Conservation (phyloP, 768 basidiomycete genomes). For the Trametes villosa region DNA sequence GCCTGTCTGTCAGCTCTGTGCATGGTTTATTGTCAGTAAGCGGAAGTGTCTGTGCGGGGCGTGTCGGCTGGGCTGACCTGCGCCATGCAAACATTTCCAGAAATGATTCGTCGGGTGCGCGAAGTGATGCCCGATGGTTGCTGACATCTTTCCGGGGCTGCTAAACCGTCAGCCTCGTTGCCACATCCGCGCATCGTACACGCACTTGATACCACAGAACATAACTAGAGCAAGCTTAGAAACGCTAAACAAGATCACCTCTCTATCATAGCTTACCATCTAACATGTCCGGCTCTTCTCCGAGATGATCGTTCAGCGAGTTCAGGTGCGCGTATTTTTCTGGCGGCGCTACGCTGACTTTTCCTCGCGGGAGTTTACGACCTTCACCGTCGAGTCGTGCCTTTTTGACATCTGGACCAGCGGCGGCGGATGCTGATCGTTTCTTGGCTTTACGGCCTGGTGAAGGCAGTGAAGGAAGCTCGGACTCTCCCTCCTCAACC, state of each 20-base stretch:
- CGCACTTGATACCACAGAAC: constrained; percentile 87
- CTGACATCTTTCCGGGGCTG: constrained; percentile 75
- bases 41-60: not conserved
- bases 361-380: constrained; percentile 27
- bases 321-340: constrained; percentile 57
- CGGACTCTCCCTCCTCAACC: constrained; percentile 1
- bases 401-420: not conserved
- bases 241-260: not conserved
- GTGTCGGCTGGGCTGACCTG: constrained; percentile 46
- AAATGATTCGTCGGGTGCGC: constrained; percentile 84
- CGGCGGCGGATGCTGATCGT: not conserved
- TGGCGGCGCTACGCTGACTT: constrained; percentile 51
- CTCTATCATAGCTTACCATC: constrained; percentile 48
- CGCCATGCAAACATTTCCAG: constrained; percentile 71
- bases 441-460: not conserved
- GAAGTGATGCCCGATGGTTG: constrained; percentile 76
- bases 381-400: not conserved
- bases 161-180: not conserved
- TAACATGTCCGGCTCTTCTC: constrained; percentile 41
- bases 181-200: not conserved
- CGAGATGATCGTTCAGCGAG: constrained; percentile 56
- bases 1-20: constrained; percentile 62
- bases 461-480: not conserved
- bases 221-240: constrained; percentile 50
- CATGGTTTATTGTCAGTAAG: not conserved